Base-by-base conservation (phyloP, 2,329 filamentous ascomycete species). In the Decorospora gaudefroyi region DNA sequence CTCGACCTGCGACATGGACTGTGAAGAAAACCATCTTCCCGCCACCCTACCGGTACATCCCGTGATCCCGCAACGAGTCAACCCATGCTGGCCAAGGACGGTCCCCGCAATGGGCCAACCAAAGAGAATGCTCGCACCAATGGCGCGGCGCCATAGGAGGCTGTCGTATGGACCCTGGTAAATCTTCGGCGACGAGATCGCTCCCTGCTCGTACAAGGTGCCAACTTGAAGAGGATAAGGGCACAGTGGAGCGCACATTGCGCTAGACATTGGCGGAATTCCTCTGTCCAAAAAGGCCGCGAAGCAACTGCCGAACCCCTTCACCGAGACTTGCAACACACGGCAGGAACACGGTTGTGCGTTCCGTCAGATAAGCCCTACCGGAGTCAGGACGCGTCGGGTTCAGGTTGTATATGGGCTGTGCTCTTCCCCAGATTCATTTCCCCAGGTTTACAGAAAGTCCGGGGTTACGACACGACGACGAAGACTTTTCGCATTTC, bases 51-150 rank as follows among this genome's bases (percentile, higher is more conserved):
- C n/a, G n/a, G n/a, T n/a, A n/a, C n/a, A n/a, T n/a, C 49, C 49
- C 49, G 29, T 33, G 16, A 44, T 49, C 40, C 55, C n/a, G n/a
- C n/a, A n/a, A 51, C 45, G 39, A 53, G 36, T 46, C 37, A 35
- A 54, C 36, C 59, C 61, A 49, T 59, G 61, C 21, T 47, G 36
- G 65, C 65, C 65, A 68, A 68, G 64, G 22, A 35, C 22, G 36
- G 42, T 53, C 64, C 64, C 65, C 62, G 59, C 65, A 64, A 51
- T 17, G 34, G 18, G 21, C 46, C 49, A 51, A 48, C 48, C 57
- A 56, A 43, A 46, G 45, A 44, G 28, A 50, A 22, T 32, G 50
- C 55, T 49, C 53, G 58, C 59, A 30, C n/a, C 17, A 25, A 25
- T 21, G 46, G 47, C 53, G 55, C 37, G 48, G 44, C 45, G 30